Percentiles rank a stretch among this genome's conserved stretches.
Evolutionary conservation across 2,329 filamentous ascomycete genomes (phyloP).

Genomic region (Rutstroemia sp.): DNA sequence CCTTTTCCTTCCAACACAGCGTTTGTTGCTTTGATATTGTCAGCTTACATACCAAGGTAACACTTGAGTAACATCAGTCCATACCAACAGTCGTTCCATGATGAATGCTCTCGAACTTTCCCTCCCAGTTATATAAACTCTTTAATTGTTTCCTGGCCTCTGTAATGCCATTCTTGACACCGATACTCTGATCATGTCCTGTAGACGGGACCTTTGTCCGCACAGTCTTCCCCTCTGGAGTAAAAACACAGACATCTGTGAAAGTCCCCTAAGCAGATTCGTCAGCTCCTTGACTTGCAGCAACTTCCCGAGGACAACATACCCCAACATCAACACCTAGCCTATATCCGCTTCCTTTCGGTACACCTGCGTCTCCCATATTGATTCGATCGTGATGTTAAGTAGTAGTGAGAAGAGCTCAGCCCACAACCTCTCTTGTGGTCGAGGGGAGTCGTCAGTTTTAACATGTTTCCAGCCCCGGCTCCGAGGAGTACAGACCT

Average conservation of each 20-base stretch:
- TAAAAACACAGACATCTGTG: constrained; percentile 4
- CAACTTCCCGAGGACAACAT: not conserved
- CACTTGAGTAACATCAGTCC: too few species aligned
- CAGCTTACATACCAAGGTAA: not conserved
- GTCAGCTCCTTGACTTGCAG: not conserved
- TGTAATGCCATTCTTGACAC: constrained; percentile 1
- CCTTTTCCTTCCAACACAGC: not conserved
- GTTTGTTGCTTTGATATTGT: not conserved
- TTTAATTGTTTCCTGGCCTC: not conserved
- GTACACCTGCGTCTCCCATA: not conserved
- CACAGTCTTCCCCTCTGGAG: not conserved
- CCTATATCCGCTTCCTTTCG: not conserved
- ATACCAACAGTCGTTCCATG: constrained; percentile 4
- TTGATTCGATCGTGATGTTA: not conserved
- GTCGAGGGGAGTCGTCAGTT: too few species aligned
- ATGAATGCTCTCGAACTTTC: not conserved
- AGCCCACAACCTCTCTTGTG: too few species aligned
- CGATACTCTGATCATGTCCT: not conserved
- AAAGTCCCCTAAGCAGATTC: not conserved
- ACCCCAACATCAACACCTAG: constrained; percentile 4
- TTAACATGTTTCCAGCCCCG: too few species aligned
- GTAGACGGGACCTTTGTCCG: not conserved
- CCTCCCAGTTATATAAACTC: not conserved
- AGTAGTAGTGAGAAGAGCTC: too few species aligned
- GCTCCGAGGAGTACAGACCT: too few species aligned